Evolutionary conservation across 495 filamentous ascomycete genomes (phyloP).

Genomic region (Penicillium steckii): DNA sequence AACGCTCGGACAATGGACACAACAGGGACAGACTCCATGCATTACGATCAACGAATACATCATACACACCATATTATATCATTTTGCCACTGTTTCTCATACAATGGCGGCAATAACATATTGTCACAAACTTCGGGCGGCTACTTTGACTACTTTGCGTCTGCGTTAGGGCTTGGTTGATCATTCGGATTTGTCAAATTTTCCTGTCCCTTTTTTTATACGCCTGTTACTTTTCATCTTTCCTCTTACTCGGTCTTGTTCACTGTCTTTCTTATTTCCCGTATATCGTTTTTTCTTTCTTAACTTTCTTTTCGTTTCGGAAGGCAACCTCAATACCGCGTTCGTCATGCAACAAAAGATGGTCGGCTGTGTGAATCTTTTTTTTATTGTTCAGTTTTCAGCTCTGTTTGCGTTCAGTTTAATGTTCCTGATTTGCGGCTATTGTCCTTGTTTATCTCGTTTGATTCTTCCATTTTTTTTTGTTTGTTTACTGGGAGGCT

Average conservation of each 20-base stretch:
- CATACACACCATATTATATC: background rate
- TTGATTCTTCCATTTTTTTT: slow-evolving; percentile 12
- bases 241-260: slow-evolving; percentile 18
- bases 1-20: background rate
- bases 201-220: slow-evolving; percentile 27
- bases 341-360: slow-evolving; percentile 25
- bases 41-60: slow-evolving; percentile 4
- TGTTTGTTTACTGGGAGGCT: slow-evolving; percentile 36
- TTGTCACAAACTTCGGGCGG: slow-evolving; percentile 34
- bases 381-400: slow-evolving; percentile 4
- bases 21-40: background rate
- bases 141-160: slow-evolving; percentile 21
- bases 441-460: slow-evolving; percentile 12
- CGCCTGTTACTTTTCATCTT: no score
- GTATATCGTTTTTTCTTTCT: slow-evolving; percentile 26
- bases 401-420: slow-evolving; percentile 5
- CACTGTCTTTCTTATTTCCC: slow-evolving; percentile 26
- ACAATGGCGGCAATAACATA: slow-evolving; percentile 7
- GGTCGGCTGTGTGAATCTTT: slow-evolving; percentile 30
- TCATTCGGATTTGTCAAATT: slow-evolving; percentile 21
- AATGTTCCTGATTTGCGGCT: slow-evolving; percentile 2
- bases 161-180: slow-evolving; percentile 17
- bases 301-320: no score
- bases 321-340: slow-evolving; percentile 24
- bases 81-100: background rate